These are phyloP conservation scores for Cyathus striatus DNA, from an alignment of 768 basidiomycete species.

Conservation along the genomic window DNA sequence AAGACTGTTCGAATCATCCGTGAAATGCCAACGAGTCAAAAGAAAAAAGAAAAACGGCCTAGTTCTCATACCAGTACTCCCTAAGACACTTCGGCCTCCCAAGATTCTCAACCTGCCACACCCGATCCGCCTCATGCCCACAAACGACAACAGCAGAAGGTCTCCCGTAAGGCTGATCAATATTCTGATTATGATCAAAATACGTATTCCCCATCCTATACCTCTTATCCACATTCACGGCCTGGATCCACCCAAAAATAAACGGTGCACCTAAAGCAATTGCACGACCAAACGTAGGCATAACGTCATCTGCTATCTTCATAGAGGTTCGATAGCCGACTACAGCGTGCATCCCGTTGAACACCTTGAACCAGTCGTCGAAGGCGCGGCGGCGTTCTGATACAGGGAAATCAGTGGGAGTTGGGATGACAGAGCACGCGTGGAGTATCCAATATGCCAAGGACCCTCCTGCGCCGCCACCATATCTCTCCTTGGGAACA, in stretches of 20 bases:
- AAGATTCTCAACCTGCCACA: not conserved
- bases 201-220: conserved; percentile 3
- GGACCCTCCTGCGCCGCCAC: not conserved
- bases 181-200: not conserved
- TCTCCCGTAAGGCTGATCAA: conserved; percentile 1
- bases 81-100: not conserved
- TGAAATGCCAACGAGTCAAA: too few species aligned
- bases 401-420: conserved; percentile 1
- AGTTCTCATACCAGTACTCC: conserved; percentile 12
- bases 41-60: too few species aligned
- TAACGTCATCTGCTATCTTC: conserved; percentile 2
- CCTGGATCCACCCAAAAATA: conserved; percentile 5
- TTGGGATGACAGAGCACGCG: conserved; percentile 5
- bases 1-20: too few species aligned
- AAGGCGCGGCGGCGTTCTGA: not conserved
- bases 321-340: conserved; percentile 4
- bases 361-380: conserved; percentile 6
- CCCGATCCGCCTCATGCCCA: conserved; percentile 1
- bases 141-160: conserved; percentile 2
- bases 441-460: conserved; percentile 7
- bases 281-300: not conserved
- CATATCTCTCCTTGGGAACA: conserved; percentile 1
- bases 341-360: conserved; percentile 7
- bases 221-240: conserved; percentile 1
- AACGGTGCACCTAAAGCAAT: conserved; percentile 3